Evolutionary conservation across 345 rosid genomes (phyloP).

Genomic region (Anastatica hierochuntica): DNA sequence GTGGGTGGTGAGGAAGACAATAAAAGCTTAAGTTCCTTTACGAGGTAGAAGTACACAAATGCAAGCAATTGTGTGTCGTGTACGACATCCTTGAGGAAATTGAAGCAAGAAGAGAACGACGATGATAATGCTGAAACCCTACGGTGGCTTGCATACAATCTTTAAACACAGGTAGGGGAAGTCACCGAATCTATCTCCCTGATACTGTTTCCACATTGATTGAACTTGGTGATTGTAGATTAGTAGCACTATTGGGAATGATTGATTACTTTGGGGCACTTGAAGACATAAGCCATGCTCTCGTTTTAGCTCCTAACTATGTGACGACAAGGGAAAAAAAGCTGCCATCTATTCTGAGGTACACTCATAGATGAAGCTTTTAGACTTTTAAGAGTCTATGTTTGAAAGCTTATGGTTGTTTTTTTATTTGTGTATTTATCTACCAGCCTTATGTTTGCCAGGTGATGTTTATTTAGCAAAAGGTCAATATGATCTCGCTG

Average conservation of each 20-base stretch:
- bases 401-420: no score
- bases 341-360: no score
- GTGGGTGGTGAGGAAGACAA: conserved; percentile 27
- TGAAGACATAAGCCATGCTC: conserved; percentile 57
- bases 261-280: conserved; percentile 53
- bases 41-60: no score
- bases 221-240: conserved; percentile 28
- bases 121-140: no score
- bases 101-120: no score
- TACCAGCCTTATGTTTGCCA: conserved; percentile 58
- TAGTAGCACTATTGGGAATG: conserved; percentile 55
- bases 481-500: conserved; percentile 54
- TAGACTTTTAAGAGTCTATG: neutral
- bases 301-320: conserved; percentile 43
- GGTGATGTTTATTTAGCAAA: conserved; percentile 68
- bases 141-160: conserved; percentile 61
- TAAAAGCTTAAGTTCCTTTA: conserved; percentile 44
- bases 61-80: no score
- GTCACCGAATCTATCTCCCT: neutral
- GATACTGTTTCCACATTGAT: neutral
- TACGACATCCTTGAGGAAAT: no score
- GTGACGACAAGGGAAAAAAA: no score
- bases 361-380: neutral
- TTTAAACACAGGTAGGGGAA: conserved; percentile 51
- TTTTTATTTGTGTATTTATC: no score